Base-by-base conservation (phyloP, 2,329 filamentous ascomycete genomes). In the Ramularia collo-cygni region DNA sequence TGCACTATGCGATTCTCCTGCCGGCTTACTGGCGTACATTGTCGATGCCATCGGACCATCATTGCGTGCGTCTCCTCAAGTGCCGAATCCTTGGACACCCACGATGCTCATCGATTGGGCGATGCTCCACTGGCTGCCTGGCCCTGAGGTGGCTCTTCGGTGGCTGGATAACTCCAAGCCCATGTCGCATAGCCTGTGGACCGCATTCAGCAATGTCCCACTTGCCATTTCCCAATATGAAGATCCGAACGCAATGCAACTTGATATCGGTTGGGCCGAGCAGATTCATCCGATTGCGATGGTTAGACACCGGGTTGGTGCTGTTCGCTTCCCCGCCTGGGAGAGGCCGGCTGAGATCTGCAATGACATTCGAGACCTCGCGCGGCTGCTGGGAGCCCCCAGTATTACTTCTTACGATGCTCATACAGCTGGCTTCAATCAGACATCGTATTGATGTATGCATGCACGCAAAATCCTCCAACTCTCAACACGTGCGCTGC, bases 91-190 rank as follows among this genome's bases (percentile, higher is more conserved):
- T 12, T 67, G 63, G 63, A 55, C 57, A 4, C 57, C 59, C 4
- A 63, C 60, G 2, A 75, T 82, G 39, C 65, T 83, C 16, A 66
- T 84, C 42, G 76, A 75, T 13, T 65, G 80, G 51, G 72, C 76
- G 1, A 72, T 76, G 55, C 61, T 83, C 18, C 73, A 77, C 15
- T 84, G 80, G 81, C 60, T 84, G 1, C 79, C 80, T 0, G 80
- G 79, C 0, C 78, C 78, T 0, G 79, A 83, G 52, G 71, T 71
- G 2, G 71, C 70, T 3, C 59, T 81, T 50, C 64, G 77, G 17
- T 81, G 67, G 67, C 55, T 69, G 9, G 57, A 55, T 8, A 62
- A 64, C 44, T 62, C 63, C 4, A 38, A 44, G 8, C 33, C 44
- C 3, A 42, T 53, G 28, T 18, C 48, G 8, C 35, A 44, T 6